Evolutionary conservation across 768 basidiomycete species (phyloP).

Genomic region (Coprinopsis cinerea): DNA sequence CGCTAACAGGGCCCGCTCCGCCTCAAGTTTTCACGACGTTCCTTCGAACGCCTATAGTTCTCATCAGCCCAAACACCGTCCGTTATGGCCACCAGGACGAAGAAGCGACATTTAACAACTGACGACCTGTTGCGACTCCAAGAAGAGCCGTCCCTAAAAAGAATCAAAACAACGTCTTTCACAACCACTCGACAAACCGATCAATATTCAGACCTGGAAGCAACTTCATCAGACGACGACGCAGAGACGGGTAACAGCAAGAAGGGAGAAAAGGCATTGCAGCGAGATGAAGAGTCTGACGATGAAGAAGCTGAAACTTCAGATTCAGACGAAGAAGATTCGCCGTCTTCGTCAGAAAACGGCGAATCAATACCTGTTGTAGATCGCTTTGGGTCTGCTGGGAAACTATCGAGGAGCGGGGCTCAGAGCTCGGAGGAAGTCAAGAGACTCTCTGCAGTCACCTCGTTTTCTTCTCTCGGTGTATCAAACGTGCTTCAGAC

Average conservation of each 20-base stretch:
- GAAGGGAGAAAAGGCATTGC: too few species aligned
- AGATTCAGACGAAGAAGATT: slow-evolving; percentile 6
- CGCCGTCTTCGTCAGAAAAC: slow-evolving; percentile 8
- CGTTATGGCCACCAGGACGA: slow-evolving; percentile 1
- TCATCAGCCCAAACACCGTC: too few species aligned
- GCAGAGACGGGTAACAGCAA: slow-evolving; percentile 9
- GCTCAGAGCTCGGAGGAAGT: not conserved
- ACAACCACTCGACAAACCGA: too few species aligned
- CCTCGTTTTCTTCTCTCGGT: slow-evolving; percentile 47
- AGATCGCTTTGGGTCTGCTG: slow-evolving; percentile 16
- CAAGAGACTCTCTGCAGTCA: not conserved
- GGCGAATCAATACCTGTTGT: slow-evolving; percentile 7
- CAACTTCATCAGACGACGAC: slow-evolving; percentile 8
- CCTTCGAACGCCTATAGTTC: too few species aligned
- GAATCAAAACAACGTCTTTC: slow-evolving; percentile 20
- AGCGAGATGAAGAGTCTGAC: not conserved
- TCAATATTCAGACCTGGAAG: too few species aligned
- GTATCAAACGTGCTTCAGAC: slow-evolving; percentile 53
- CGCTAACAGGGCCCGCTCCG: too few species aligned
- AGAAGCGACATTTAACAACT: slow-evolving; percentile 25
- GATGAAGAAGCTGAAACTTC: slow-evolving; percentile 4
- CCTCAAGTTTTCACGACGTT: too few species aligned
- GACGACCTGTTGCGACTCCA: slow-evolving; percentile 44
- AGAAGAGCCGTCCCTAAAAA: slow-evolving; percentile 38
- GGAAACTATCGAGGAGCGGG: not conserved